Conservation (phyloP, 1,139 yeast species). For the Scheffersomyces titani region DNA sequence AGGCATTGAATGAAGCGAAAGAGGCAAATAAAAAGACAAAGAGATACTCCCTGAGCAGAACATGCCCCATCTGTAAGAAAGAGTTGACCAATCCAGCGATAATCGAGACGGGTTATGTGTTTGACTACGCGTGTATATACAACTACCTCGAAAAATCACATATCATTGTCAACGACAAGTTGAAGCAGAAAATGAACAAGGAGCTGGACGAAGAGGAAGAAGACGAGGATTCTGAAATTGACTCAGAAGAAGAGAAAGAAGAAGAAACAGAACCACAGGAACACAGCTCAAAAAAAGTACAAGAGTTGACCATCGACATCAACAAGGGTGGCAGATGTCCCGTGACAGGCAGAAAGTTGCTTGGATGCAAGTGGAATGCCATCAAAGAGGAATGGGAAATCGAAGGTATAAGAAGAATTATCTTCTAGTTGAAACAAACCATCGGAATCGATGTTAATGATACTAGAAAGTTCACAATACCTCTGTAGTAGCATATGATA, state of each 20-base stretch:
- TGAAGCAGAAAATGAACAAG: constrained; percentile 7
- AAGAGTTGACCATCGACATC: constrained; percentile 18
- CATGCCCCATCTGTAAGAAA: constrained; percentile 75
- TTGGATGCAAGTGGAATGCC: constrained; percentile 71
- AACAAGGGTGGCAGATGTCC: constrained; percentile 81
- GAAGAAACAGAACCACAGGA: constrained; percentile 17
- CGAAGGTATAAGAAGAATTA: constrained; percentile 71
- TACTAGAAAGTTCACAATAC: no score
- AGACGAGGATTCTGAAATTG: constrained; percentile 18
- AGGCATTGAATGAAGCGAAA: constrained; percentile 10
- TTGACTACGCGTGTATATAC: constrained; percentile 86
- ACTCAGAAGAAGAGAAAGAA: constrained; percentile 11
- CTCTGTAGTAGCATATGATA: neutral
- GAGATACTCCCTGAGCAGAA: constrained; percentile 32
- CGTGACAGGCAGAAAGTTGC: constrained; percentile 67
- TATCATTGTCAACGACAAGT: constrained; percentile 29
- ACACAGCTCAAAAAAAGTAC: constrained; percentile 25
- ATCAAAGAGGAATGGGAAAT: constrained; percentile 67
- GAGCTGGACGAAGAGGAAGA: constrained; percentile 15
- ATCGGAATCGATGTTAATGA: neutral
- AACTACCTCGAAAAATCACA: constrained; percentile 56
- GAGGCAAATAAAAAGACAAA: constrained; percentile 10
- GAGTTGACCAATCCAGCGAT: constrained; percentile 77
- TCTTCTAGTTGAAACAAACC: constrained; percentile 36
- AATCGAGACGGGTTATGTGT: constrained; percentile 88